Percentiles rank a stretch among this genome's conserved stretches.
phyloP scores from a whole-genome alignment of 2,329 filamentous ascomycete genomes.

The Monilinia laxa region DNA sequence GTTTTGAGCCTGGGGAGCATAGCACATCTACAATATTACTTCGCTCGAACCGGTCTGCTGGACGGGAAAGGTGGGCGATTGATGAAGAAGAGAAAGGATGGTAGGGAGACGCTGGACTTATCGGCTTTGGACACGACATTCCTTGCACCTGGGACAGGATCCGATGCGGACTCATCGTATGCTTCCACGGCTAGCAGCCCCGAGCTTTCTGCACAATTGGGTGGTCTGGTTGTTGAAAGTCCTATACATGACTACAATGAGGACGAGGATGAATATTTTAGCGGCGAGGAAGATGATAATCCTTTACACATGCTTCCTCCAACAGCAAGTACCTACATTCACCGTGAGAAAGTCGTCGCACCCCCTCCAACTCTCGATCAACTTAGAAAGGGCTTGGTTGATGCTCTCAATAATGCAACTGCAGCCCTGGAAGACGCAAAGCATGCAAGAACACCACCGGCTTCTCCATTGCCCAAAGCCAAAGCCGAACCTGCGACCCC shows the following conservation, averaged over 20 bases:
- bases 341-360: conserved; percentile 75
- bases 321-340: conserved; percentile 92
- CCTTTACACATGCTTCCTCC: conserved; percentile 81
- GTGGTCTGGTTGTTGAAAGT: conserved; percentile 42
- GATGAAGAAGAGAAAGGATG: conserved; percentile 64
- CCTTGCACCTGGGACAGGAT: conserved; percentile 46
- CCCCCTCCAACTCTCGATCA: conserved; percentile 81
- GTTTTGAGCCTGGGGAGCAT: conserved; percentile 97
- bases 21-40: conserved; percentile 96
- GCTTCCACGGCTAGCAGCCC: conserved; percentile 60
- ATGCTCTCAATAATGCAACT: conserved; percentile 66
- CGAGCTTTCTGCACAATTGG: conserved; percentile 46
- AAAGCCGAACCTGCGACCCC: conserved; percentile 34
- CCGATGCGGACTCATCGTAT: conserved; percentile 59
- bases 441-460: conserved; percentile 36
- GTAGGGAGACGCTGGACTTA: conserved; percentile 53
- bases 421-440: conserved; percentile 64
- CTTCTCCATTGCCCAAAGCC: conserved; percentile 30
- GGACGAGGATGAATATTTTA: conserved; percentile 50
- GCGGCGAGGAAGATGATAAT: conserved; percentile 59
- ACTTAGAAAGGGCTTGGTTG: conserved; percentile 68
- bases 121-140: conserved; percentile 51
- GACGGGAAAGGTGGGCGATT: conserved; percentile 91
- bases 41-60: conserved; percentile 87
- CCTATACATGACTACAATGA: conserved; percentile 46